phyloP scores from a whole-genome alignment of 1,139 yeast species.

The Blastobotrys malaysiensis region DNA sequence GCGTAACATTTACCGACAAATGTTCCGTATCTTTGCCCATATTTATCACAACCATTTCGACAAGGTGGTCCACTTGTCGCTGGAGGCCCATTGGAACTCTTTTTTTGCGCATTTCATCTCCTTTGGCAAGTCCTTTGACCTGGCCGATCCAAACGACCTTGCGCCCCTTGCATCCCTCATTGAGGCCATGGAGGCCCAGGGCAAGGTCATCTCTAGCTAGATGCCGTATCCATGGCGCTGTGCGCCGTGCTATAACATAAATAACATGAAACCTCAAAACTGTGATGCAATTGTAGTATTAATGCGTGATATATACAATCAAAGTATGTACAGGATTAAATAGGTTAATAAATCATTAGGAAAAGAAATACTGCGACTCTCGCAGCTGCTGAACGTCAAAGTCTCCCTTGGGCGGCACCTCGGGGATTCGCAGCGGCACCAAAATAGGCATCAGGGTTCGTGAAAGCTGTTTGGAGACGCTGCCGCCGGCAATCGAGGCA shows the following conservation, averaged over 20 bases:
- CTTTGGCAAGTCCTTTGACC: constrained; percentile 74
- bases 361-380: constrained; percentile 77
- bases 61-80: constrained; percentile 75
- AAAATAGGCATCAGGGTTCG: constrained; percentile 29
- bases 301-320: neutral
- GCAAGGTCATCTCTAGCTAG: constrained; percentile 47
- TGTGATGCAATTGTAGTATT: too few relatives aligned
- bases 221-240: too few relatives aligned
- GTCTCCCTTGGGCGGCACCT: constrained; percentile 74
- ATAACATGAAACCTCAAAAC: neutral
- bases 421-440: constrained; percentile 67
- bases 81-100: constrained; percentile 98
- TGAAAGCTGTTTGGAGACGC: neutral
- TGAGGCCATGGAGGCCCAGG: constrained; percentile 76
- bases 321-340: neutral
- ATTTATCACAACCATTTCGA: constrained; percentile 93
- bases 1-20: constrained; percentile 80
- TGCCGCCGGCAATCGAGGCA: constrained; percentile 1
- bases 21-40: constrained; percentile 96
- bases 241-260: too few relatives aligned
- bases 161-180: constrained; percentile 74
- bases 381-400: constrained; percentile 72
- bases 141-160: constrained; percentile 73
- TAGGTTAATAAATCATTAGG: constrained; percentile 23
- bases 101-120: constrained; percentile 94